Conservation (phyloP, 805 yeast genomes). For the Debaryomyces maramus region DNA sequence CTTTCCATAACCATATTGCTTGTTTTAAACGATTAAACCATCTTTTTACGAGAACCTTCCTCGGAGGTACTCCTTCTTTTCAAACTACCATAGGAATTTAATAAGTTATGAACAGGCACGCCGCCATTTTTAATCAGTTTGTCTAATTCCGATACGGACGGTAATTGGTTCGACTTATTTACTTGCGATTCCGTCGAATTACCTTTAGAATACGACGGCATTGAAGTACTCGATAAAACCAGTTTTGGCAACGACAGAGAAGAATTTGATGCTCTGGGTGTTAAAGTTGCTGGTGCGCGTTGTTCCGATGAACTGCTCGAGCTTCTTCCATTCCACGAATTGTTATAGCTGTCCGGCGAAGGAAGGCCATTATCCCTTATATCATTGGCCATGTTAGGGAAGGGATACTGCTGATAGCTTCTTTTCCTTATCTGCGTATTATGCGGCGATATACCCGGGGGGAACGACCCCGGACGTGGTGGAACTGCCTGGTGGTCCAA, state of each 20-base stretch:
- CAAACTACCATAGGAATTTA: slow-evolving; percentile 1
- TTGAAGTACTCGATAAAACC: neutral
- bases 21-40: too few species aligned
- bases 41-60: neutral
- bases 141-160: slow-evolving; percentile 39
- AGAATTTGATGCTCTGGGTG: slow-evolving; percentile 6
- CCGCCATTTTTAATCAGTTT: slow-evolving; percentile 23
- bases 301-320: slow-evolving; percentile 4
- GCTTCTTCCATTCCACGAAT: slow-evolving; percentile 6
- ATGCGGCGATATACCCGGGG: neutral
- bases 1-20: too few species aligned
- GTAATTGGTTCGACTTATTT: slow-evolving; percentile 24
- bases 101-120: slow-evolving; percentile 9
- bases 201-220: slow-evolving; percentile 1
- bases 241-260: slow-evolving; percentile 4
- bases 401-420: slow-evolving; percentile 16
- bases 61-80: neutral
- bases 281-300: slow-evolving; percentile 4
- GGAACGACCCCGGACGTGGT: neutral
- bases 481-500: neutral
- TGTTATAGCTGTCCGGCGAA: slow-evolving; percentile 2
- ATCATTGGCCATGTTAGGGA: slow-evolving; percentile 14
- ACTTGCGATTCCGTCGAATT: slow-evolving; percentile 1
- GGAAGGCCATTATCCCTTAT: slow-evolving; percentile 11
- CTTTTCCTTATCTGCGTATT: neutral